phyloP scores from a whole-genome alignment of 331 rosid genomes.

The Ulmus americana region DNA sequence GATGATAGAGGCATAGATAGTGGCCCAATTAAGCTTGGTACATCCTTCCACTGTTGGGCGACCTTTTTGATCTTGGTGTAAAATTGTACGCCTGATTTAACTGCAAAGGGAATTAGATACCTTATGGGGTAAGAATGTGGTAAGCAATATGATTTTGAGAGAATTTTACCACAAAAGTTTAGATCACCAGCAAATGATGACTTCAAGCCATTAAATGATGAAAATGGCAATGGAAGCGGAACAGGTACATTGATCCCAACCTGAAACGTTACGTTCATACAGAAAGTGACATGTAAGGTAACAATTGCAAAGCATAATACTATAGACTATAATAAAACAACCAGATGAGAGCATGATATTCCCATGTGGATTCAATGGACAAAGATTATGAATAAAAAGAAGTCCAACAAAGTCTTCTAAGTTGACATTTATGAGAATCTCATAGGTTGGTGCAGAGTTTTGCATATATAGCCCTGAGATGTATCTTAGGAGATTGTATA shows the following conservation, averaged over 20 bases:
- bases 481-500: no score
- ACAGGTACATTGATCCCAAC: conserved; percentile 67
- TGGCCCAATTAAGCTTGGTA: conserved; percentile 28
- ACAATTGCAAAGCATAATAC: background rate
- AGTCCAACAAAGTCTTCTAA: background rate
- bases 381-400: background rate
- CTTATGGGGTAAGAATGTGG: conserved; percentile 4
- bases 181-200: conserved; percentile 39
- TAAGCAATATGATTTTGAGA: conserved; percentile 1
- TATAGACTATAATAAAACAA: background rate
- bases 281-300: conserved; percentile 9
- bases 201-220: conserved; percentile 41
- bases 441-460: background rate
- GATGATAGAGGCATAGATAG: conserved; percentile 30
- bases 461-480: no score
- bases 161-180: conserved; percentile 30
- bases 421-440: background rate
- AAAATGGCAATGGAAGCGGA: conserved; percentile 44
- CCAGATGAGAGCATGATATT: background rate
- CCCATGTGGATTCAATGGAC: conserved; percentile 5
- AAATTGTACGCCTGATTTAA: conserved; percentile 54
- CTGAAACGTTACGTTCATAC: conserved; percentile 27
- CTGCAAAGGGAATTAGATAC: conserved; percentile 29
- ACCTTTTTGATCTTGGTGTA: conserved; percentile 59
- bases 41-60: conserved; percentile 62